Evolutionary conservation across 2,329 filamentous ascomycete species (phyloP).

Genomic region (Pezicula carpinea): DNA sequence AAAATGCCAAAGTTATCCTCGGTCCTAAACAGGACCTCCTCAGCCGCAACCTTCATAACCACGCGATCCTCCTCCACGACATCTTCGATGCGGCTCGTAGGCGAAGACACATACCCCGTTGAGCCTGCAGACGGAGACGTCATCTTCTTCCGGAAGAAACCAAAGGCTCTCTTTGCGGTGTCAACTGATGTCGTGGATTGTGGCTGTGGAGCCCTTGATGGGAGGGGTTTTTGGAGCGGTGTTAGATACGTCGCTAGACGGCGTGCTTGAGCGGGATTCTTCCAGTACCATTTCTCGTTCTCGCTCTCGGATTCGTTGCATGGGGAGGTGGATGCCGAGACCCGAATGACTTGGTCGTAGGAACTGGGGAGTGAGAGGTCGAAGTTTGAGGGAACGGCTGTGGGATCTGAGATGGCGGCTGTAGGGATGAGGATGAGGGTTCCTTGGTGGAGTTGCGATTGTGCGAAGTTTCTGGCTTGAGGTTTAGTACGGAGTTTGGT

Average conservation of each 20-base stretch:
- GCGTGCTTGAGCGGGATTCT: conserved; percentile 11
- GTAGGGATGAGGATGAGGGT: conserved; percentile 24
- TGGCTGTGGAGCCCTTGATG: too few relatives aligned
- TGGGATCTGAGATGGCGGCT: conserved; percentile 13
- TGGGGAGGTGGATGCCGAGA: too few relatives aligned
- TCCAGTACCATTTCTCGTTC: conserved; percentile 12
- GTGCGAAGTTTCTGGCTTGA: conserved; percentile 14
- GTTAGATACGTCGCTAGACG: conserved; percentile 18
- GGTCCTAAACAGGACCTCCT: conserved; percentile 55
- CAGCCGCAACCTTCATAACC: conserved; percentile 20
- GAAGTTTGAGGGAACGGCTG: conserved; percentile 20
- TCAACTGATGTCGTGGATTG: too few relatives aligned
- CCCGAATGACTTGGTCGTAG: too few relatives aligned
- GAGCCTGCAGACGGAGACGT: conserved; percentile 6
- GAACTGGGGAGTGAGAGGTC: conserved; percentile 9
- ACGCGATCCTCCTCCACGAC: conserved; percentile 12
- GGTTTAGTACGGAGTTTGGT: neutral
- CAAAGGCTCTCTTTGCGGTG: too few relatives aligned
- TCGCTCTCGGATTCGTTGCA: neutral
- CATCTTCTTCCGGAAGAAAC: neutral
- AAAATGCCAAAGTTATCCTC: conserved; percentile 66
- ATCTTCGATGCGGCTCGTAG: neutral
- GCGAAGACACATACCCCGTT: conserved; percentile 11
- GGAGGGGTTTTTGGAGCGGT: conserved; percentile 4
- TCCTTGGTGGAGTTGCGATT: conserved; percentile 16